Conservation (phyloP, 148 eudicot genomes). For the Silene uniflora region DNA sequence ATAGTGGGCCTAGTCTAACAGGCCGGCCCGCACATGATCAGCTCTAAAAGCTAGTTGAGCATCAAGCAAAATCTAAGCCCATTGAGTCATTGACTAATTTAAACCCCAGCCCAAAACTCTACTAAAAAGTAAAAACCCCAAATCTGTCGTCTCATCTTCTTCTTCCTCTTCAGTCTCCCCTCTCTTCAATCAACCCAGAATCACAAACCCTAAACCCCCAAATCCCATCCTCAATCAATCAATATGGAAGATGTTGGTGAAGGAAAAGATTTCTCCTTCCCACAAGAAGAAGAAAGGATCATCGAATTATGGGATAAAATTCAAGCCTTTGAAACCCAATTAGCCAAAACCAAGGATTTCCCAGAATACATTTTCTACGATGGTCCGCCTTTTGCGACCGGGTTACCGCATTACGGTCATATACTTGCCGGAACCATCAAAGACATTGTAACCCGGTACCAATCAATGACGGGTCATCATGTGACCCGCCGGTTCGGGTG, state of each 20-base stretch:
- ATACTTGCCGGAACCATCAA: slow-evolving; percentile 85
- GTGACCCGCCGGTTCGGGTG: slow-evolving; percentile 93
- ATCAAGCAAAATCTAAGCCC: not conserved
- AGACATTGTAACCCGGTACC: slow-evolving; percentile 86
- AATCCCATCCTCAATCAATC: not conserved
- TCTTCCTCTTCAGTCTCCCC: not conserved
- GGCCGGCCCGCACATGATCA: no score
- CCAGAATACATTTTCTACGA: slow-evolving; percentile 92
- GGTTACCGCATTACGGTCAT: slow-evolving; percentile 93
- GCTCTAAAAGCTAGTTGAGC: no score
- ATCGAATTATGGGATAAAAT: slow-evolving; percentile 55
- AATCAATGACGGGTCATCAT: slow-evolving; percentile 78
- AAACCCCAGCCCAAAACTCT: not conserved
- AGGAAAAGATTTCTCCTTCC: slow-evolving; percentile 84
- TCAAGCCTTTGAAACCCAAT: slow-evolving; percentile 78
- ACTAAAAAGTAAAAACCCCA: no score
- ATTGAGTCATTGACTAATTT: not conserved
- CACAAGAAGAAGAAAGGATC: slow-evolving; percentile 60
- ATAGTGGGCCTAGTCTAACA: no score
- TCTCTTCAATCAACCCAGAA: not conserved
- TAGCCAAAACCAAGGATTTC: slow-evolving; percentile 40
- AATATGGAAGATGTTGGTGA: slow-evolving; percentile 88
- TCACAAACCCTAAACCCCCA: slow-evolving; percentile 10
- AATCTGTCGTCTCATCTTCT: not conserved
- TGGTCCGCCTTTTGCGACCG: slow-evolving; percentile 94